Evolutionary conservation across 768 basidiomycete genomes (phyloP).

Genomic region (Serendipita indica): DNA sequence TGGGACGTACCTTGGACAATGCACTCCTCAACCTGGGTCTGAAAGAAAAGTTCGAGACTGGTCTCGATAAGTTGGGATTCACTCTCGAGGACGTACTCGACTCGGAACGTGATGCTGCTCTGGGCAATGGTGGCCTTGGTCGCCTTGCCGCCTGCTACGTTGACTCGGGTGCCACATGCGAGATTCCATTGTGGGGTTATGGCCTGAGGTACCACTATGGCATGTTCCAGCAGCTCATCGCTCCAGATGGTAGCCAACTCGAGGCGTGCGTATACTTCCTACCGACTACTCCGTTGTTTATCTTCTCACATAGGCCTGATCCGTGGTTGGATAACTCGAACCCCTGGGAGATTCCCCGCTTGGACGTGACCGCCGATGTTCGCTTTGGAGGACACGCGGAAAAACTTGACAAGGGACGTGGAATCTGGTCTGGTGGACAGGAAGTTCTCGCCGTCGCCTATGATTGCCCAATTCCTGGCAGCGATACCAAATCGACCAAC

Average conservation of each 20-base stretch:
- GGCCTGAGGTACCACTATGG: conserved; percentile 87
- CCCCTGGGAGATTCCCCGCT: conserved; percentile 74
- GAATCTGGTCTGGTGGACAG: conserved; percentile 75
- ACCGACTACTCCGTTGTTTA: background rate
- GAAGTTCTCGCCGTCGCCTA: conserved; percentile 89
- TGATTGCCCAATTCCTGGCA: conserved; percentile 86
- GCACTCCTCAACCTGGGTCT: conserved; percentile 80
- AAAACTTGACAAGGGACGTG: conserved; percentile 42
- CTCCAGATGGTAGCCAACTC: conserved; percentile 60
- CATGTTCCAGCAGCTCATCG: conserved; percentile 90
- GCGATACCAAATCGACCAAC: conserved; percentile 70
- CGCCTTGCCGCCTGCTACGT: conserved; percentile 96
- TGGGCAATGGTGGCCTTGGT: conserved; percentile 92
- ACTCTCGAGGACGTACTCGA: conserved; percentile 75
- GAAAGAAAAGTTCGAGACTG: conserved; percentile 55
- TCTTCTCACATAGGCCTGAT: conserved; percentile 38
- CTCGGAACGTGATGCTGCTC: conserved; percentile 82
- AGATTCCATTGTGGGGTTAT: conserved; percentile 92
- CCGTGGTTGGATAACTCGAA: conserved; percentile 83
- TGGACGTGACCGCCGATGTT: conserved; percentile 73
- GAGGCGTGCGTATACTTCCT: conserved; percentile 36
- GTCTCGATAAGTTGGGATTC: conserved; percentile 71
- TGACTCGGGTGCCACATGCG: conserved; percentile 79
- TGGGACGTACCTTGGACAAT: conserved; percentile 33
- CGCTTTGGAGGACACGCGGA: conserved; percentile 83